Evolutionary conservation across 345 rosid species (phyloP).

Genomic region (Pistacia vera): DNA sequence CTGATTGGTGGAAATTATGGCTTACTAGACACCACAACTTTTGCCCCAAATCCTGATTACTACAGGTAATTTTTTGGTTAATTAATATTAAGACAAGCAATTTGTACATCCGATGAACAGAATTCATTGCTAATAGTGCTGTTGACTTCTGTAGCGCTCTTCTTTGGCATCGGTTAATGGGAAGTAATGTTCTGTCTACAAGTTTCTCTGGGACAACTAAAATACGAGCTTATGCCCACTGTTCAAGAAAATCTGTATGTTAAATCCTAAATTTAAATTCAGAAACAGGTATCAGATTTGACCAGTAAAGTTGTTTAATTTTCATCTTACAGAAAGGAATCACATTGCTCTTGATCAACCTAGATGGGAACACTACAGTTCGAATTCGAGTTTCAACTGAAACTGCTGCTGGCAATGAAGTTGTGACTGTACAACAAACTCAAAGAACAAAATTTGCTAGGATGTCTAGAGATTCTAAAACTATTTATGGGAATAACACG

Average conservation of each 20-base stretch:
- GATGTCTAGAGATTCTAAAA: conserved; percentile 27
- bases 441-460: conserved; percentile 28
- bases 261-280: not conserved
- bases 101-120: not conserved
- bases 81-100: not conserved
- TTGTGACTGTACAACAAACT: conserved; percentile 16
- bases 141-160: conserved; percentile 66
- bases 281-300: not conserved
- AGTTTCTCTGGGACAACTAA: conserved; percentile 58
- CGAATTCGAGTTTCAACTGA: conserved; percentile 32
- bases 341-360: conserved; percentile 55
- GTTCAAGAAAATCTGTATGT: conserved; percentile 77
- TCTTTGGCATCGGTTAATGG: conserved; percentile 88
- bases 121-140: not conserved
- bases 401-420: conserved; percentile 16
- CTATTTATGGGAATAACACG: not conserved
- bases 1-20: conserved; percentile 66
- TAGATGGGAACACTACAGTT: conserved; percentile 35
- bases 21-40: conserved; percentile 44
- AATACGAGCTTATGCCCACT: conserved; percentile 81
- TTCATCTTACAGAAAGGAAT: conserved; percentile 38
- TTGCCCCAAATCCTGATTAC: conserved; percentile 54
- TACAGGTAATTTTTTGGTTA: conserved; percentile 30
- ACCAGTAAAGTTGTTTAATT: not conserved
- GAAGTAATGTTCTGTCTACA: conserved; percentile 64